phyloP scores from a whole-genome alignment of 441 rosid genomes.

The Macaranga tanarius region DNA sequence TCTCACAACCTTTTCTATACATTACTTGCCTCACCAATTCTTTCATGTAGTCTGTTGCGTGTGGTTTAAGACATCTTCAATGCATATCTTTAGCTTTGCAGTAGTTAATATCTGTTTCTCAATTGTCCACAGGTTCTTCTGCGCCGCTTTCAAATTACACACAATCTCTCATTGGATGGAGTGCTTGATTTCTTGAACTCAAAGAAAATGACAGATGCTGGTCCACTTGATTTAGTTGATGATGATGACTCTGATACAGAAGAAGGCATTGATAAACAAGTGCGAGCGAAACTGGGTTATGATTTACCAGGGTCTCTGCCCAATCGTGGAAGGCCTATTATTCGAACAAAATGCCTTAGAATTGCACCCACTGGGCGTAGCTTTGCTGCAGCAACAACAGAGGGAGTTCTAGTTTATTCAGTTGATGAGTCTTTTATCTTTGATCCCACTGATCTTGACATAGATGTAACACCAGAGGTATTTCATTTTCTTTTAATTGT shows the following conservation, averaged over 20 bases:
- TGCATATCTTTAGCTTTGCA: conserved; percentile 1
- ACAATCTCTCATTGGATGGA: conserved; percentile 86
- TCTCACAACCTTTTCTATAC: not conserved
- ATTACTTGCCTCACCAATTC: not conserved
- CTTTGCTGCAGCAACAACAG: conserved; percentile 92
- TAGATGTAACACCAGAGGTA: conserved; percentile 97
- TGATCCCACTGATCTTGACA: conserved; percentile 97
- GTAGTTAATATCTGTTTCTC: conserved; percentile 2
- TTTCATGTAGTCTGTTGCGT: not conserved
- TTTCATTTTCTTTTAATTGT: conserved; percentile 12
- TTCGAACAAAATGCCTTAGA: conserved; percentile 78
- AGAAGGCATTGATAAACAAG: conserved; percentile 80
- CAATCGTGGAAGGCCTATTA: conserved; percentile 72
- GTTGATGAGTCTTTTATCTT: conserved; percentile 88
- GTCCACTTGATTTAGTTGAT: conserved; percentile 88
- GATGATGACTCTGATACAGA: conserved; percentile 81
- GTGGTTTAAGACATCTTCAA: not conserved
- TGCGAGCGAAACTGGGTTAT: conserved; percentile 68
- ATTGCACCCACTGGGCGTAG: conserved; percentile 92
- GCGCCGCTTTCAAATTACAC: conserved; percentile 82
- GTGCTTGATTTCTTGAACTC: conserved; percentile 92
- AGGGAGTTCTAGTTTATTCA: conserved; percentile 88
- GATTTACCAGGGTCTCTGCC: conserved; percentile 89
- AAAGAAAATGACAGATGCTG: conserved; percentile 94
- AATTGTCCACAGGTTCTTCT: conserved; percentile 62